Percentiles rank a stretch among this genome's conserved stretches.
phyloP scores from a whole-genome alignment of 257 asterid genomes.

The Lithospermum erythrorhizon region DNA sequence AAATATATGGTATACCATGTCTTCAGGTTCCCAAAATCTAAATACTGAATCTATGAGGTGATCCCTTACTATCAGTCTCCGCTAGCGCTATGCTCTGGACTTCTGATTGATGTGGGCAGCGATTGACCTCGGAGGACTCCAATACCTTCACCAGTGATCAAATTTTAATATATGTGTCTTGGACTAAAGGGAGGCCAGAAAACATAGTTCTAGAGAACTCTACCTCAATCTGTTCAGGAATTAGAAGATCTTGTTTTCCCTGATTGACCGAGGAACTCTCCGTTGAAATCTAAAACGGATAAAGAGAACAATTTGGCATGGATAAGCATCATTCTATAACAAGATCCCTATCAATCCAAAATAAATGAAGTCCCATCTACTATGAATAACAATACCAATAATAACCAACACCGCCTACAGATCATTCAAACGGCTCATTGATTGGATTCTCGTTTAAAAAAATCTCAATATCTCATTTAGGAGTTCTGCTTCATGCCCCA shows the following conservation, averaged over 20 bases:
- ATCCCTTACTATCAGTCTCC: conserved; percentile 47
- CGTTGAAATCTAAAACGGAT: conserved; percentile 44
- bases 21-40: conserved; percentile 2
- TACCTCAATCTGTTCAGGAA: conserved; percentile 73
- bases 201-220: conserved; percentile 1
- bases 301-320: conserved; percentile 1
- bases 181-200: conserved; percentile 3
- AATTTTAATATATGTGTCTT: conserved; percentile 1
- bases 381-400: background rate
- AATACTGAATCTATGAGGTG: conserved; percentile 2
- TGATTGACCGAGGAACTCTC: conserved; percentile 41
- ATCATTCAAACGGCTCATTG: too few relatives aligned
- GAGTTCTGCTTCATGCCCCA: too few relatives aligned
- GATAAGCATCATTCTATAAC: background rate
- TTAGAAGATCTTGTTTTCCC: conserved; percentile 82
- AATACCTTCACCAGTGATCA: conserved; percentile 46
- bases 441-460: too few relatives aligned
- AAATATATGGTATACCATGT: background rate
- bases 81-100: conserved; percentile 73
- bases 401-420: too few relatives aligned
- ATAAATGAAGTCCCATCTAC: background rate
- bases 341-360: background rate
- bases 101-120: conserved; percentile 81
- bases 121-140: conserved; percentile 51
- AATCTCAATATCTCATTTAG: too few relatives aligned